Base-by-base conservation (phyloP, 1,139 yeast species). In the Blastobotrys raffinosifermentans region DNA sequence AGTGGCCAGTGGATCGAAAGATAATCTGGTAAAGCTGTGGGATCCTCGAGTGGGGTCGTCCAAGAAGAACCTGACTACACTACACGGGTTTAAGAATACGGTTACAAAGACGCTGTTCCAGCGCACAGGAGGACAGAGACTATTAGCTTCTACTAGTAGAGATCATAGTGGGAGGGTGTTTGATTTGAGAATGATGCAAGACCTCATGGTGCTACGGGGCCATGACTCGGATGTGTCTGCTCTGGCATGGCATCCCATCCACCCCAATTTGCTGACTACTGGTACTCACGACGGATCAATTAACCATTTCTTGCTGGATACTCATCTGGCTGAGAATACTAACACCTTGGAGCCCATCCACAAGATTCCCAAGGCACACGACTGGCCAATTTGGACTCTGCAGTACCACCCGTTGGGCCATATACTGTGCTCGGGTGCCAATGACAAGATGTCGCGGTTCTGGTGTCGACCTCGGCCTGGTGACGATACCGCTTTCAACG, bases 381-480 rank as follows among this genome's bases (percentile, higher is more conserved):
- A 89, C 55, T 83, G 84, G 63, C 93, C 96, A 3, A 79, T 91
- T 35, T 87, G 91, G 63, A 77, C 94, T 2, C 62, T 91, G 44
- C 93, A 89, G 49, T 91, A 87, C 55, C 96, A 89, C 61, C 97
- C 97, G 3, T 68, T 85, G 53, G 98, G 98, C 2, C 97, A 91
- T 61, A 67, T 89, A 38, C 68, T 91, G 32, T 81, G 94, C 43
- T 79, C 96, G 11, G 97, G 96, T 0, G 91, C 96, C 19, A 87
- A 93, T 43, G 98, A 91, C 61, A 75, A 93, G 55, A 78, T 93
- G 9, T 86, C 94, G n/a, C 66, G 96, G 45, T 85, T 91, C 63
- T 91, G 98, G 98, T 79, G 91, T 23, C 70, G 98, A 37, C 83
- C 94, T 1, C 70, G 95, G 55, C 97, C 96, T 1, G 82, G 81